A percentile compares a stretch with the other conserved stretches of the same genome.
phyloP scores from a whole-genome alignment of 495 filamentous ascomycete genomes.

The Tuber umbilicatum region DNA sequence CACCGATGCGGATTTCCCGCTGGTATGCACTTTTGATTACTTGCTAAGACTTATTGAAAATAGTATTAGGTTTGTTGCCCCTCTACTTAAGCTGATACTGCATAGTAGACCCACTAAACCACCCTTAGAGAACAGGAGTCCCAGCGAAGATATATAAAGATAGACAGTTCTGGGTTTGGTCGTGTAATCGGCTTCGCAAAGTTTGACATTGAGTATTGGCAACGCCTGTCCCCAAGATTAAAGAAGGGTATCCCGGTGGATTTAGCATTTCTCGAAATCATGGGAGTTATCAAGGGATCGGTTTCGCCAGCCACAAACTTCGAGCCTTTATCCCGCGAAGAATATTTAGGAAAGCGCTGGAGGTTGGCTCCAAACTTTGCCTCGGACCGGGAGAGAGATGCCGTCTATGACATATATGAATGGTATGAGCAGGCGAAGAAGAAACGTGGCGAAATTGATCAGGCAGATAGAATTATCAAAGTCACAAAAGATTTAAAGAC shows the following conservation, averaged over 20 bases:
- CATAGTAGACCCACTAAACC: not conserved
- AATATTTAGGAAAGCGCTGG: constrained; percentile 36
- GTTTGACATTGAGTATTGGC: constrained; percentile 47
- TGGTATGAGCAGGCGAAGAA: constrained; percentile 43
- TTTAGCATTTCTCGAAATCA: constrained; percentile 46
- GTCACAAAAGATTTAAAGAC: constrained; percentile 41
- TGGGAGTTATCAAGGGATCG: constrained; percentile 48
- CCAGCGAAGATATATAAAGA: not conserved
- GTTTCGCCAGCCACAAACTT: constrained; percentile 25
- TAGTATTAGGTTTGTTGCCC: constrained; percentile 22
- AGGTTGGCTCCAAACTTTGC: constrained; percentile 42
- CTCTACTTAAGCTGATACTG: not conserved
- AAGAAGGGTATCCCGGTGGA: constrained; percentile 26
- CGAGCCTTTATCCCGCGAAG: constrained; percentile 33
- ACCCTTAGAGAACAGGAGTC: not conserved
- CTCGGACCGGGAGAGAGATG: constrained; percentile 31
- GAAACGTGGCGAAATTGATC: constrained; percentile 41
- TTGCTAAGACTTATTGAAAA: constrained; percentile 44
- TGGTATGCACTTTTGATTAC: constrained; percentile 46
- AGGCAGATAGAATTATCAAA: constrained; percentile 44
- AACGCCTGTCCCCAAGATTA: constrained; percentile 24
- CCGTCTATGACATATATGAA: constrained; percentile 43
- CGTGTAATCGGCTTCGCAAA: constrained; percentile 40
- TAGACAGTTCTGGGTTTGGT: not conserved
- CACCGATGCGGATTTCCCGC: constrained; percentile 41